Evolutionary conservation across 805 yeast species (phyloP).

Genomic region (Pichia gijzeniarum): DNA sequence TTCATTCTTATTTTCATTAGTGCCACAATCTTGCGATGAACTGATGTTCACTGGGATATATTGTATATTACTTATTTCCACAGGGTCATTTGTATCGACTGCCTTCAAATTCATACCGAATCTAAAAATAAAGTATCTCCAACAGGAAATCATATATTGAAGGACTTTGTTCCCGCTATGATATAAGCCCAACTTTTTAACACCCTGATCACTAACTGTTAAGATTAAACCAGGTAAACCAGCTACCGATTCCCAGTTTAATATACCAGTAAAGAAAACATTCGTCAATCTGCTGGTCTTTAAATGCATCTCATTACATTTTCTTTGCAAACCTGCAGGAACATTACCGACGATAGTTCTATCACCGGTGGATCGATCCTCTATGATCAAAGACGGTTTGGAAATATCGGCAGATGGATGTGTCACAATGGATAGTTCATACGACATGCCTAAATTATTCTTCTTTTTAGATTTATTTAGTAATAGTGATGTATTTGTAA

Average conservation of each 20-base stretch:
- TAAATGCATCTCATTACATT: slow-evolving; percentile 53
- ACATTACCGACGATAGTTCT: slow-evolving; percentile 69
- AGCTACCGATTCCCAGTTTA: slow-evolving; percentile 75
- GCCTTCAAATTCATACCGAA: slow-evolving; percentile 50
- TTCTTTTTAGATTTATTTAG: background rate
- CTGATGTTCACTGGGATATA: slow-evolving; percentile 21
- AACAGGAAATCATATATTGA: slow-evolving; percentile 60
- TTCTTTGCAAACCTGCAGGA: slow-evolving; percentile 83
- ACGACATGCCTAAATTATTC: slow-evolving; percentile 30
- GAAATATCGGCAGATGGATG: slow-evolving; percentile 58
- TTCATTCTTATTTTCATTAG: background rate
- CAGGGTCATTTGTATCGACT: slow-evolving; percentile 12
- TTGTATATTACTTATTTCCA: slow-evolving; percentile 14
- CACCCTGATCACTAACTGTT: slow-evolving; percentile 75
- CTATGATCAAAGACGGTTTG: slow-evolving; percentile 50
- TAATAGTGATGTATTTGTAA: background rate
- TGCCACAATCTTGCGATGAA: background rate
- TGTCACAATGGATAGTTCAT: slow-evolving; percentile 43
- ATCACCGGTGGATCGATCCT: slow-evolving; percentile 43
- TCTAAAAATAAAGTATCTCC: slow-evolving; percentile 85
- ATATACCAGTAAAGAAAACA: slow-evolving; percentile 72
- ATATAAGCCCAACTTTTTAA: slow-evolving; percentile 46
- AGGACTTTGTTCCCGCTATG: slow-evolving; percentile 41
- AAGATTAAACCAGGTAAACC: slow-evolving; percentile 88
- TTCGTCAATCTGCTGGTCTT: slow-evolving; percentile 52